Evolutionary conservation across 75 land plant genomes (phyloP).

Genomic region (Pinus tabuliformis): DNA sequence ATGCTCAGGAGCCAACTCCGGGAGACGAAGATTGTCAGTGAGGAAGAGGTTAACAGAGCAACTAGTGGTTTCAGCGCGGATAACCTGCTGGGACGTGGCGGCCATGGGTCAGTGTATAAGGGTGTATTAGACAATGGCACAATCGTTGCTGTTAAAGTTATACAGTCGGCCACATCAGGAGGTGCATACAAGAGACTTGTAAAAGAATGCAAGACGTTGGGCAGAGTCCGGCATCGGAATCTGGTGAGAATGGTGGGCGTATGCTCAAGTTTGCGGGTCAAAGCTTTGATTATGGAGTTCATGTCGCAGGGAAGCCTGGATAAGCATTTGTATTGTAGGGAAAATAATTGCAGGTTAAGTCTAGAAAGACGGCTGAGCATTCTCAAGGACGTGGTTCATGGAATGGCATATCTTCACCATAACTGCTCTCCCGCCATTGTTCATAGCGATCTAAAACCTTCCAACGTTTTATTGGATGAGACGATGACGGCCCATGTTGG

Average conservation of each 20-base stretch:
- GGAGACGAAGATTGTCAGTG: neutral
- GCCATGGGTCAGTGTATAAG: neutral
- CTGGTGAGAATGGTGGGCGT: constrained; percentile 36
- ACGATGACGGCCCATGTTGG: neutral
- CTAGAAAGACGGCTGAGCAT: neutral
- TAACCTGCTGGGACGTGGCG: neutral
- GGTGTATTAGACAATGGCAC: neutral
- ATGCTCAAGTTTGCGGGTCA: constrained; percentile 22
- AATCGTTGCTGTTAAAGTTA: neutral
- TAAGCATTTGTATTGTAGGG: constrained; percentile 20
- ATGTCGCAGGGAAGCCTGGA: constrained; percentile 49
- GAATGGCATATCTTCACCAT: constrained; percentile 1
- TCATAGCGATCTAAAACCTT: neutral
- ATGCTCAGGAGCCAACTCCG: neutral
- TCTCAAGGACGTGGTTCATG: neutral
- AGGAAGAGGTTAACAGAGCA: neutral
- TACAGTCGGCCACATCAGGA: neutral
- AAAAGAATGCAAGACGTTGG: constrained; percentile 7
- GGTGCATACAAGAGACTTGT: neutral
- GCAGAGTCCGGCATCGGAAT: constrained; percentile 34
- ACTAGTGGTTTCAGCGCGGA: constrained; percentile 21
- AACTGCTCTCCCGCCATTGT: neutral
- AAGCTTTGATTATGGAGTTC: constrained; percentile 42
- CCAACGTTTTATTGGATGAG: neutral
- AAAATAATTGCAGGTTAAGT: neutral